Base-by-base conservation (phyloP, 768 basidiomycete species). In the Saitozyma podzolica region DNA sequence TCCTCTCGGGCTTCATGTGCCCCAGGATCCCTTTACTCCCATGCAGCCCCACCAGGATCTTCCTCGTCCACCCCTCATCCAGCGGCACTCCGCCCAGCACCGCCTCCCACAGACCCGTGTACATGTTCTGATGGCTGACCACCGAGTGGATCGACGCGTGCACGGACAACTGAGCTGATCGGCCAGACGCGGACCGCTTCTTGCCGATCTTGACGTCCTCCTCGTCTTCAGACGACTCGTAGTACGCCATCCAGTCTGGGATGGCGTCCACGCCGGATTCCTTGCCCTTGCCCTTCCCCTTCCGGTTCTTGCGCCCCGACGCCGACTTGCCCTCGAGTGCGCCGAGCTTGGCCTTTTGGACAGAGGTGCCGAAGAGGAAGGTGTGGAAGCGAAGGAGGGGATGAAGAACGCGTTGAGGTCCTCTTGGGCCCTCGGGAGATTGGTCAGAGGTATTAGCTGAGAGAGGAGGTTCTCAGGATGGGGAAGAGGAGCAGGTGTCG, bases 351-450 rank as follows among this genome's bases (percentile, higher is more conserved):
- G 50, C 41, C 6, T 29, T 56, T 57, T 57, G 10, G 40, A 53
- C 29, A 29, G 29, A 11, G 51, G 51, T 3, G 51, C 17, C 9
- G 59, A 43, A 0, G 63, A 40, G 14, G 64, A 40, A 1, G 76
- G 76, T 8, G 66, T 62, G 3, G 66, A 61, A 0, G 69, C 48
- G 39, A 79, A 57, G 11, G 70, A 59, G 6, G 72, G 66, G 50
- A 74, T 59, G 65, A 72, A 77, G 54, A 77, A 79, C 11, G 75
- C 60, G 69, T 79, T 79, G 61, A 79, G 66, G 55, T 79, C 76
- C 41, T 68, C 72, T 13, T 67, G 60, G 13, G 54, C 37, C 61
- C 70, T 63, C 2, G 78, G 78, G 20, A 79, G 68, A 51, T 79
- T 79, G 45, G 69, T 67, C 48, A 79, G 66, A 1, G 76, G 76